phyloP scores from a whole-genome alignment of 2,329 filamentous ascomycete genomes.

The Microthyrium microscopicum region DNA sequence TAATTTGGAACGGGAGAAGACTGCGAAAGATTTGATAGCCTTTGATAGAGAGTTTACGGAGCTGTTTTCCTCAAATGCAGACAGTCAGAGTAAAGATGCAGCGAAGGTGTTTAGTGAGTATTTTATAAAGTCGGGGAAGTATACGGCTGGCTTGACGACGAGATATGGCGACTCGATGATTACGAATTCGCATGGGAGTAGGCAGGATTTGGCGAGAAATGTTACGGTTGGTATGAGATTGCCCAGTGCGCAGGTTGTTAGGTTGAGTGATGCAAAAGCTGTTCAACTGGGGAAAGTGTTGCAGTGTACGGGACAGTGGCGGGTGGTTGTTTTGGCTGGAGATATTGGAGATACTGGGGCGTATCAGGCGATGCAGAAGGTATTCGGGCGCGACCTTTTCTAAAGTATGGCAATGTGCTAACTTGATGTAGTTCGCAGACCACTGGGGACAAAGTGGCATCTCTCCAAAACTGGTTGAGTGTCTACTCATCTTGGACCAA shows the following conservation, averaged over 20 bases:
- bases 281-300: slow-evolving; percentile 43
- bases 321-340: slow-evolving; percentile 46
- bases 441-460: too few relatives aligned
- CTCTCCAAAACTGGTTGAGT: too few relatives aligned
- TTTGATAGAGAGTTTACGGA: slow-evolving; percentile 33
- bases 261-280: slow-evolving; percentile 37
- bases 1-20: slow-evolving; percentile 34
- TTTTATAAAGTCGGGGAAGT: slow-evolving; percentile 41
- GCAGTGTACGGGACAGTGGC: slow-evolving; percentile 38
- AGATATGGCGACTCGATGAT: slow-evolving; percentile 25
- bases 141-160: slow-evolving; percentile 37
- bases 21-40: slow-evolving; percentile 49
- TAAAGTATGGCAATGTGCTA: too few relatives aligned
- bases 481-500: slow-evolving; percentile 3
- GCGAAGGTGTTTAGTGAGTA: slow-evolving; percentile 41
- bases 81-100: slow-evolving; percentile 42
- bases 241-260: slow-evolving; percentile 41
- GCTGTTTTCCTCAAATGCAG: slow-evolving; percentile 32
- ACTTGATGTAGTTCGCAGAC: too few relatives aligned
- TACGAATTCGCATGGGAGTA: slow-evolving; percentile 29
- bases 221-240: slow-evolving; percentile 40
- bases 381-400: too few relatives aligned
- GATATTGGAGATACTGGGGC: slow-evolving; percentile 31
- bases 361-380: slow-evolving; percentile 26
- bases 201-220: slow-evolving; percentile 26